These are phyloP conservation scores for Ophiostoma piceae DNA, from an alignment of 2,329 filamentous ascomycete species.

Conservation along the genomic window DNA sequence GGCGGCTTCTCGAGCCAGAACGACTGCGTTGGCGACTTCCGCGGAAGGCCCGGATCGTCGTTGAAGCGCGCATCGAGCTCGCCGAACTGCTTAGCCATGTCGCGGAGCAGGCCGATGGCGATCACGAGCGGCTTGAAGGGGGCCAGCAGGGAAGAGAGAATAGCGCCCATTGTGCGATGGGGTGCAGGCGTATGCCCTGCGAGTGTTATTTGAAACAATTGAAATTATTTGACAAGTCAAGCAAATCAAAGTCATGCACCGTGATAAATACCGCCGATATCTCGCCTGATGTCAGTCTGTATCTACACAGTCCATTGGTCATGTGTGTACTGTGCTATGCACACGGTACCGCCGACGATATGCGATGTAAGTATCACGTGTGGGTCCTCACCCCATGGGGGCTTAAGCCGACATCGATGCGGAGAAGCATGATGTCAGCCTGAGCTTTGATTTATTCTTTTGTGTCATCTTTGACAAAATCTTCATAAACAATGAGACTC, in stretches of 20 bases:
- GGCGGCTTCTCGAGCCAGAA: slow-evolving; percentile 24
- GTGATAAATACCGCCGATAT: neutral
- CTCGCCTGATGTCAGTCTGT: neutral
- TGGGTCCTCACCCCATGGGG: slow-evolving; percentile 15
- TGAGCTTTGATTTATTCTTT: neutral
- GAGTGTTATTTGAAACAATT: too few species aligned
- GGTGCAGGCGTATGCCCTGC: neutral
- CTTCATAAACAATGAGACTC: neutral
- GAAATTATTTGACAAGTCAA: neutral
- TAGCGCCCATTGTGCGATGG: neutral
- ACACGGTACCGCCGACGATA: slow-evolving; percentile 17
- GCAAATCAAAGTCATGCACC: neutral
- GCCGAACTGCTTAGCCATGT: slow-evolving; percentile 10
- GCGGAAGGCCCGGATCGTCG: slow-evolving; percentile 17
- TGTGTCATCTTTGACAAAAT: neutral
- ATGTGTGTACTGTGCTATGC: neutral
- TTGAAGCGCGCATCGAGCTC: slow-evolving; percentile 11
- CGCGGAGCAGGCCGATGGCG: neutral
- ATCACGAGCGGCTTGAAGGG: neutral
- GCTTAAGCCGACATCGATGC: slow-evolving; percentile 13
- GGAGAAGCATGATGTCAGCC: neutral
- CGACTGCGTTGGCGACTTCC: slow-evolving; percentile 13
- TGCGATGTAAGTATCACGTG: slow-evolving; percentile 21
- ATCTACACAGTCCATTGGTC: neutral
- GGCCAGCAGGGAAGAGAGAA: neutral